Conservation (phyloP, 352 stramenopile genomes). For the Phytophthora capsici region DNA sequence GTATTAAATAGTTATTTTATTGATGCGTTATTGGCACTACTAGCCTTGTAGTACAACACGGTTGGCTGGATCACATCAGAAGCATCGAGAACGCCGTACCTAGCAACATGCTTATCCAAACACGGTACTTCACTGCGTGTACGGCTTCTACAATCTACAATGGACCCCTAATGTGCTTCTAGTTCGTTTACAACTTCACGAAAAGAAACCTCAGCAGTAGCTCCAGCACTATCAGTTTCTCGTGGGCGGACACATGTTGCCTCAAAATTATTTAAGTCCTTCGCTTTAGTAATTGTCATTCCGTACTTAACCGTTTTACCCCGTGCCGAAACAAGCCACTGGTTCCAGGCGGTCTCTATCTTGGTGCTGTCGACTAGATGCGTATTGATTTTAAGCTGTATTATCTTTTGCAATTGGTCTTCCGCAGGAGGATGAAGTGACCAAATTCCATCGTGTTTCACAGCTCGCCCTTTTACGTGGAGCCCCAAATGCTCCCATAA, state of each 20-base stretch:
- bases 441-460: slow-evolving; percentile 3
- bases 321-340: not conserved
- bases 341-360: slow-evolving; percentile 5
- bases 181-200: slow-evolving; percentile 1
- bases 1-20: too few relatives aligned
- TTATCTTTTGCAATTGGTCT: not conserved
- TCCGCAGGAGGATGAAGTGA: not conserved
- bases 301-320: slow-evolving; percentile 6
- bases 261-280: not conserved
- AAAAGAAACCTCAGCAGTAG: not conserved
- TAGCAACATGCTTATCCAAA: not conserved
- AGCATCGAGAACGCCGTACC: too few relatives aligned
- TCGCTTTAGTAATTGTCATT: not conserved
- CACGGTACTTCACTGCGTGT: not conserved
- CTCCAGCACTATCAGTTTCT: not conserved
- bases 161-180: too few relatives aligned
- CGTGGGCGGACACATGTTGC: not conserved
- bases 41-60: too few relatives aligned
- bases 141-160: not conserved
- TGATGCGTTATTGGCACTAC: too few relatives aligned
- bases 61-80: too few relatives aligned
- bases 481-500: not conserved
- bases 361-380: slow-evolving; percentile 1
- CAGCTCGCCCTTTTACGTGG: slow-evolving; percentile 6
- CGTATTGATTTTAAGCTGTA: slow-evolving; percentile 9